A percentile compares a stretch with the other conserved stretches of the same genome.
Conservation (phyloP, 257 asterid species). For the Solanum arcanum region DNA sequence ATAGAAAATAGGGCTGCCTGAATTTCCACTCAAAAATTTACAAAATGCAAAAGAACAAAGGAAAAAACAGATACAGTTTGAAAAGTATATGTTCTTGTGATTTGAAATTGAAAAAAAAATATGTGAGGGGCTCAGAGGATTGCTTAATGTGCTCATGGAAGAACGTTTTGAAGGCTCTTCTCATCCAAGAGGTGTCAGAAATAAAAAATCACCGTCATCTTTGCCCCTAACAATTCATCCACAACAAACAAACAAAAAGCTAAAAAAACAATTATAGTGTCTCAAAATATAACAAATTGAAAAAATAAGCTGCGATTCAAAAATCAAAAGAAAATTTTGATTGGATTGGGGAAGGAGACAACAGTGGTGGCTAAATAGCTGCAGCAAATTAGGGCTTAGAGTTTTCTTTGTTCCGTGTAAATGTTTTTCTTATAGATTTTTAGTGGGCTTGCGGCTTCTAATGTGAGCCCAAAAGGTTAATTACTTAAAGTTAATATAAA, state of each 20-base stretch:
- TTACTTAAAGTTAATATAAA: no score
- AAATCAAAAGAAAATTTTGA: background rate
- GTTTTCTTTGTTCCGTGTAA: background rate
- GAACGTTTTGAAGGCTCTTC: conserved; percentile 28
- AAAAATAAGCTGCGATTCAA: no score
- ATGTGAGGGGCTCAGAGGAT: conserved; percentile 37
- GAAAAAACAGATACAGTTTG: background rate
- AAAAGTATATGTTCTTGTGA: background rate
- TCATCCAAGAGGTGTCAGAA: background rate
- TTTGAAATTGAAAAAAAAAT: no score
- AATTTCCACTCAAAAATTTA: conserved; percentile 28
- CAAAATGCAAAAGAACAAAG: background rate
- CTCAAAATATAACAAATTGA: background rate
- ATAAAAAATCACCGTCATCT: no score
- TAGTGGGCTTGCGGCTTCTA: background rate
- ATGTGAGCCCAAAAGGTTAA: background rate
- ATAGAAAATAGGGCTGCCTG: conserved; percentile 59
- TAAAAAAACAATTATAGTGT: no score
- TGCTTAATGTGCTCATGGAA: conserved; percentile 77
- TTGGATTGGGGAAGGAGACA: background rate
- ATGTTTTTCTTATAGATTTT: background rate
- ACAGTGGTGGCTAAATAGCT: background rate
- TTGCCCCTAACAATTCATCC: background rate
- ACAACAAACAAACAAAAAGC: background rate
- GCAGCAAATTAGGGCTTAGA: background rate